These are phyloP conservation scores for Lasiosphaeriaceae sp. DNA, from an alignment of 495 filamentous ascomycete genomes.

Conservation along the genomic window DNA sequence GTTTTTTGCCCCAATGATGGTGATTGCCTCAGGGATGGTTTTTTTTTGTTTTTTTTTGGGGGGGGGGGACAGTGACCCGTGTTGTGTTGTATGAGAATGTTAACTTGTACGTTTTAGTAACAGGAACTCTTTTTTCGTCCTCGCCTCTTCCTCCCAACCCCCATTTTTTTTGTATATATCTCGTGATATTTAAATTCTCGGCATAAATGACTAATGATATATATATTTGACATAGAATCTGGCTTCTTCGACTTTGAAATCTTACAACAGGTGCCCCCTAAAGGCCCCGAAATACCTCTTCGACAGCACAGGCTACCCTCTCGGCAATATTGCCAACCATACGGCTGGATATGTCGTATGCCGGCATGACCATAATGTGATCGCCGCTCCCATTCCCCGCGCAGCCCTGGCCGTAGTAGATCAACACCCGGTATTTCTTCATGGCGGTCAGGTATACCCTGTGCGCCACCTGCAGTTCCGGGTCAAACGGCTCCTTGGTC, in stretches of 20 bases:
- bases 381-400: constrained; percentile 64
- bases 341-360: constrained; percentile 15
- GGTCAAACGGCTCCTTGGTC: constrained; percentile 49
- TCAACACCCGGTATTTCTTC: constrained; percentile 50
- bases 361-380: constrained; percentile 60
- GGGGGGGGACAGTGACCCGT: too few relatives aligned
- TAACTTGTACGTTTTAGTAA: neutral
- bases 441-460: constrained; percentile 51
- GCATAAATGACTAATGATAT: too few relatives aligned
- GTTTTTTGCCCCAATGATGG: neutral
- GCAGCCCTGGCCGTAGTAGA: constrained; percentile 66
- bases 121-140: neutral
- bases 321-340: constrained; percentile 14
- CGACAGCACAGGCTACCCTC: constrained; percentile 13
- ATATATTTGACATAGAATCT: too few relatives aligned
- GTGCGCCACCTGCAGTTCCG: constrained; percentile 32
- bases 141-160: too few relatives aligned
- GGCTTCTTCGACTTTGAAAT: too few relatives aligned
- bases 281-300: constrained; percentile 11
- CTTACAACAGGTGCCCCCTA: neutral
- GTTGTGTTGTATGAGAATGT: too few relatives aligned
- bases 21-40: too few relatives aligned
- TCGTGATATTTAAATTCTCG: too few relatives aligned
- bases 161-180: too few relatives aligned
- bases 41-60: too few relatives aligned